Evolutionary conservation across 306 rosid genomes (phyloP).

Genomic region (Malus orientalis): DNA sequence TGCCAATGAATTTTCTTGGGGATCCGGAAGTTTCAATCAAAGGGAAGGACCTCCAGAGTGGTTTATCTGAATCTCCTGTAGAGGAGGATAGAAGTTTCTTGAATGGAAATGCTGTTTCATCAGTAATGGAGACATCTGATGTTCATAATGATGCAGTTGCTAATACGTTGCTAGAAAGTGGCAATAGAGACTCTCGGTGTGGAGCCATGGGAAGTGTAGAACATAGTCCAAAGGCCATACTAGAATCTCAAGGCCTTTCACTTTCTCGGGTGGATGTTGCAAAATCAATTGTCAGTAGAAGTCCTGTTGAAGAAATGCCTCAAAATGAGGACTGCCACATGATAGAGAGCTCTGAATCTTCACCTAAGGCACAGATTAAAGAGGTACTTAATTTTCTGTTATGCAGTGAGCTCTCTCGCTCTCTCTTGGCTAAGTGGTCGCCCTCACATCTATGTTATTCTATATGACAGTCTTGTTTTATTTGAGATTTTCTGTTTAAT

Average conservation of each 20-base stretch:
- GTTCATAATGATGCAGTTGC: conserved; percentile 19
- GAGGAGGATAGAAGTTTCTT: conserved; percentile 6
- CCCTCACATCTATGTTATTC: background rate
- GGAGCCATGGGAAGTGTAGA: conserved; percentile 25
- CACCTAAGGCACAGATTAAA: conserved; percentile 25
- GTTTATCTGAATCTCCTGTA: conserved; percentile 13
- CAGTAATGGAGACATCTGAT: conserved; percentile 17
- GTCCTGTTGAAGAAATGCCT: conserved; percentile 24
- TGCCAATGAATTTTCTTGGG: conserved; percentile 13
- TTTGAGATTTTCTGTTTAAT: background rate
- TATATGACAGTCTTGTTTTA: background rate
- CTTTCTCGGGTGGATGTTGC: conserved; percentile 21
- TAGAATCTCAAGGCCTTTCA: conserved; percentile 28
- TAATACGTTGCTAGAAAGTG: conserved; percentile 15
- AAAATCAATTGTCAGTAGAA: conserved; percentile 4
- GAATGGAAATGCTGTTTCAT: conserved; percentile 12
- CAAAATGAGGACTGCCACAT: conserved; percentile 16
- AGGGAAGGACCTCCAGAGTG: conserved; percentile 18
- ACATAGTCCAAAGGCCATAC: conserved; percentile 23
- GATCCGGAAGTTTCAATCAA: conserved; percentile 19
- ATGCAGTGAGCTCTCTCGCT: background rate
- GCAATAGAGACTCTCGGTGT: conserved; percentile 20
- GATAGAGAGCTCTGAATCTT: conserved; percentile 27
- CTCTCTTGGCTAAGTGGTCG: background rate
- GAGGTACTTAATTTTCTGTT: conserved; percentile 48